Percentiles rank a stretch among this genome's conserved stretches.
Evolutionary conservation across 2,329 filamentous ascomycete species (phyloP).

Genomic region (Trichoderma simmonsii): DNA sequence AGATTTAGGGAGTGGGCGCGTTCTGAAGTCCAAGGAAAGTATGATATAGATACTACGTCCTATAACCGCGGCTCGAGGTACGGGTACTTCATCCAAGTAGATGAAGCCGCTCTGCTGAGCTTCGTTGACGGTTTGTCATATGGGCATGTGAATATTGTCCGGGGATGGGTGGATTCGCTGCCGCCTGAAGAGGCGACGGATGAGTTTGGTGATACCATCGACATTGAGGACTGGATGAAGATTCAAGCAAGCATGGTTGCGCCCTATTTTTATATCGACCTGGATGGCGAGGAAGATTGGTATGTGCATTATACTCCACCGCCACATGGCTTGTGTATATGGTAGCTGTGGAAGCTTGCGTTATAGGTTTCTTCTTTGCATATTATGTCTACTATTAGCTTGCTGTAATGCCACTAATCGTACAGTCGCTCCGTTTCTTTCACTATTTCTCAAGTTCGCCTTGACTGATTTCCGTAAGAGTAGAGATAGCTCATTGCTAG

Average conservation of each 20-base stretch:
- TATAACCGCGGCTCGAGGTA: not conserved
- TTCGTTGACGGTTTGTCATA: not conserved
- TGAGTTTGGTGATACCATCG: not conserved
- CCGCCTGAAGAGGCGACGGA: not conserved
- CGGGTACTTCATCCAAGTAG: not conserved
- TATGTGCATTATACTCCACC: not conserved
- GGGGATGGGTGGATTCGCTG: not conserved
- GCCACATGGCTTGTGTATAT: not conserved
- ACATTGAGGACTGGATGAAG: not conserved
- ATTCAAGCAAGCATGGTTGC: not conserved
- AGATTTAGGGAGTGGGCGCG: not conserved
- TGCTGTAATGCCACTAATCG: not conserved
- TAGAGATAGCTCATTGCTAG: too few relatives aligned
- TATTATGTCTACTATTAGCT: not conserved
- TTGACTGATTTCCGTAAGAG: too few relatives aligned
- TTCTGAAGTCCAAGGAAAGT: not conserved
- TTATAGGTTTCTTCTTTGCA: too few relatives aligned
- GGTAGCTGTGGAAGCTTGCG: not conserved
- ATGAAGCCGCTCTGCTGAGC: not conserved
- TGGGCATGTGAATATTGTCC: not conserved
- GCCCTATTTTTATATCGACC: not conserved
- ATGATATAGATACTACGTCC: not conserved
- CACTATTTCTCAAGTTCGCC: not conserved
- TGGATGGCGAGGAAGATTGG: not conserved
- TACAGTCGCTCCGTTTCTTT: not conserved